Conservation (phyloP, 176 grass and related monocot species). For the Oryza glumipatula region DNA sequence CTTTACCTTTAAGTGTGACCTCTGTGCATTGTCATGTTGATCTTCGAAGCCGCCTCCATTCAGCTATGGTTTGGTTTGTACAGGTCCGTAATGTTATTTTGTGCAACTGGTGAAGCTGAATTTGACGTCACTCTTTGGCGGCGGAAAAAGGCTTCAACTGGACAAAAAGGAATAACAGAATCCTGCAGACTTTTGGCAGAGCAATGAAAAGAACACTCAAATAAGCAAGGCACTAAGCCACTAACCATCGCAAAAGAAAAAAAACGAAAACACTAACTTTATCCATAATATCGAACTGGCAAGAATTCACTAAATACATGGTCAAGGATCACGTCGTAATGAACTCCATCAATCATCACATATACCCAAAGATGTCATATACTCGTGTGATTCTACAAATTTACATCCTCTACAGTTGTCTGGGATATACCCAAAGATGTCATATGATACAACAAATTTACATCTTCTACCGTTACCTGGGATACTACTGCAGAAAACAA, state of each 20-base stretch:
- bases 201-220: neutral
- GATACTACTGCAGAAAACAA: neutral
- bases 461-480: neutral
- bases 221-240: too few species aligned
- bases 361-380: neutral
- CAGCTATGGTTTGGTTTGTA: too few species aligned
- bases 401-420: neutral
- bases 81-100: too few species aligned
- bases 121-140: too few species aligned
- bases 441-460: slow-evolving; percentile 1
- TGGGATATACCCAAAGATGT: neutral
- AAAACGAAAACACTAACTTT: too few species aligned
- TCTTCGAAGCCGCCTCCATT: neutral
- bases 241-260: too few species aligned
- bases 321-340: neutral
- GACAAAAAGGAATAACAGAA: too few species aligned
- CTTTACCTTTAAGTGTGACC: neutral
- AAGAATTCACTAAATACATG: neutral
- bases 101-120: too few species aligned
- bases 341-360: neutral
- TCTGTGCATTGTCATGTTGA: neutral
- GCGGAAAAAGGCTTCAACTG: too few species aligned
- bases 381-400: neutral
- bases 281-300: neutral
- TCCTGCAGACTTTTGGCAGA: neutral